Conservation (phyloP, 345 rosid species). For the Gossypium bickii region DNA sequence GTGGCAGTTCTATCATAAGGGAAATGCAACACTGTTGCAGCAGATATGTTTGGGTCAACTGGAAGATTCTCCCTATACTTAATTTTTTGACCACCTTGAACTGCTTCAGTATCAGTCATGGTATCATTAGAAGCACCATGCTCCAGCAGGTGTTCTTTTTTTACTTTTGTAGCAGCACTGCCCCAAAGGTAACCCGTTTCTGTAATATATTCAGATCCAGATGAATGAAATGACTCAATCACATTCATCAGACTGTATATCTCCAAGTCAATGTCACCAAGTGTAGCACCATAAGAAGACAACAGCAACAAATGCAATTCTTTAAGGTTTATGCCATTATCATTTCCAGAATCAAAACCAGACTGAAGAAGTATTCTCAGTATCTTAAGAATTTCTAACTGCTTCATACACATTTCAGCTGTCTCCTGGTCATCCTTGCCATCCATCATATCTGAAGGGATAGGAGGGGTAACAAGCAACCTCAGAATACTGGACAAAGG, state of each 20-base stretch:
- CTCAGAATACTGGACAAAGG: conserved; percentile 77
- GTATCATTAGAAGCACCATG: conserved; percentile 31
- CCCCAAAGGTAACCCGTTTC: conserved; percentile 79
- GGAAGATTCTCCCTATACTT: conserved; percentile 78
- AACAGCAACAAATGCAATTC: conserved; percentile 63
- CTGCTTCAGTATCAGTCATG: conserved; percentile 36
- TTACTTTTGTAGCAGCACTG: conserved; percentile 49
- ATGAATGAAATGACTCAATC: conserved; percentile 45
- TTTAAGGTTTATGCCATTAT: conserved; percentile 54
- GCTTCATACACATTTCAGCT: conserved; percentile 30
- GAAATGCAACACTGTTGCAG: conserved; percentile 58
- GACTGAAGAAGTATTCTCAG: conserved; percentile 53
- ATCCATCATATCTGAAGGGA: conserved; percentile 20
- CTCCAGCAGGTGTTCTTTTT: conserved; percentile 48
- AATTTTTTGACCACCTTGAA: conserved; percentile 45
- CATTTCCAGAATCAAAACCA: conserved; percentile 37
- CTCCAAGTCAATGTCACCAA: conserved; percentile 68
- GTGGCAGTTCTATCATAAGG: conserved; percentile 52
- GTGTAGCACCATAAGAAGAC: conserved; percentile 87
- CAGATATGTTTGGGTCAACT: conserved; percentile 69
- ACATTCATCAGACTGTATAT: conserved; percentile 56
- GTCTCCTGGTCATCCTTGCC: conserved; percentile 27
- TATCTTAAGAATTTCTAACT: conserved; percentile 65
- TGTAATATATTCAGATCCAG: conserved; percentile 31
- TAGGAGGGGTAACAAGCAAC: conserved; percentile 36